Conservation (phyloP, 495 filamentous ascomycete species). For the Symbiotaphrina buchneri region DNA sequence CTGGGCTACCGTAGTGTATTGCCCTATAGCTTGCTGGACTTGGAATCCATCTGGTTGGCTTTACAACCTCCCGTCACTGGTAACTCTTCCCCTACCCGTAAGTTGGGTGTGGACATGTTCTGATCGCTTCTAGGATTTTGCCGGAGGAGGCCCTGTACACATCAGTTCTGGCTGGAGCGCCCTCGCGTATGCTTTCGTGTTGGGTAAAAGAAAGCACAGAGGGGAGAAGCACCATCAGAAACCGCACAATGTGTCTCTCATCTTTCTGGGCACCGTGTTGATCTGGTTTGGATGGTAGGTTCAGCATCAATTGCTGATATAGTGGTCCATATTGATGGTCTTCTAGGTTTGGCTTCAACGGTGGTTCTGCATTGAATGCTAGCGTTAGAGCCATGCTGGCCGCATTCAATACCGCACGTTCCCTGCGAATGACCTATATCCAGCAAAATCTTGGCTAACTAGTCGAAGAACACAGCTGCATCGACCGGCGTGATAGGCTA, state of each 20-base stretch:
- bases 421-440: too few relatives aligned
- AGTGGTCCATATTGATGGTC: neutral
- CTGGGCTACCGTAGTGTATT: conserved; percentile 38
- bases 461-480: conserved; percentile 35
- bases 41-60: conserved; percentile 36
- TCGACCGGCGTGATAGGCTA: conserved; percentile 33
- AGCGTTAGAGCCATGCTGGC: conserved; percentile 32
- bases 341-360: conserved; percentile 8
- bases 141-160: conserved; percentile 23
- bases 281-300: conserved; percentile 41
- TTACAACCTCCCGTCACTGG: conserved; percentile 27
- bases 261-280: conserved; percentile 32
- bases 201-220: conserved; percentile 26
- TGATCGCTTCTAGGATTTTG: conserved; percentile 2
- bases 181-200: conserved; percentile 29
- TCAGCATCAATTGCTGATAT: conserved; percentile 32
- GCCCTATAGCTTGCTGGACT: conserved; percentile 34
- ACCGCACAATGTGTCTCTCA: conserved; percentile 30
- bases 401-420: conserved; percentile 38
- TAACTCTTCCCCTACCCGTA: conserved; percentile 25
- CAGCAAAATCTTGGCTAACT: too few relatives aligned
- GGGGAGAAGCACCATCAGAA: conserved; percentile 20
- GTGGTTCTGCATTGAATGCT: conserved; percentile 32
- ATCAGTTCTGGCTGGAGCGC: conserved; percentile 29
- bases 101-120: conserved; percentile 8